phyloP scores from a whole-genome alignment of 257 asterid genomes.

The Thymus quinquecostatus region DNA sequence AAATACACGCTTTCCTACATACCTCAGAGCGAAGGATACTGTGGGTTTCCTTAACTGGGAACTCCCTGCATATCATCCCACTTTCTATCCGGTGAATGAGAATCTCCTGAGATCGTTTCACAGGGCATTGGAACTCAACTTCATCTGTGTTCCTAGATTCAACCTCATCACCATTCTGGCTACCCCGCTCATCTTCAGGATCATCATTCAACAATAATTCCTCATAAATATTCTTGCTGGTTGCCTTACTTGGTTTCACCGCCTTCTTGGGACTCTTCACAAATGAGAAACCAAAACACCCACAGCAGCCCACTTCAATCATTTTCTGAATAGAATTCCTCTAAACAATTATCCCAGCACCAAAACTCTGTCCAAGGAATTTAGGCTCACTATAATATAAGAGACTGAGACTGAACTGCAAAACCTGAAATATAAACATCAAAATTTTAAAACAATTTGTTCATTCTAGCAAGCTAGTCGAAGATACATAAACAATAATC shows the following conservation, averaged over 20 bases:
- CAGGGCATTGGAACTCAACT: slow-evolving; percentile 63
- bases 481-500: background rate
- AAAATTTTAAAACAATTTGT: slow-evolving; percentile 8
- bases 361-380: slow-evolving; percentile 24
- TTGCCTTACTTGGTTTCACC: slow-evolving; percentile 48
- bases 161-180: slow-evolving; percentile 55
- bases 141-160: slow-evolving; percentile 64
- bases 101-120: slow-evolving; percentile 77
- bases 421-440: slow-evolving; percentile 58
- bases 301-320: slow-evolving; percentile 86
- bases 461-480: background rate
- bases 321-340: slow-evolving; percentile 55
- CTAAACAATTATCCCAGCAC: slow-evolving; percentile 45
- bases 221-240: slow-evolving; percentile 43
- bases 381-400: slow-evolving; percentile 35
- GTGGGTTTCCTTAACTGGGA: slow-evolving; percentile 86
- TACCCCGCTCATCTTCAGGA: slow-evolving; percentile 54
- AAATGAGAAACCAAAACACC: slow-evolving; percentile 90
- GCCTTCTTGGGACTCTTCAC: slow-evolving; percentile 54
- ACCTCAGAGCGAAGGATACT: slow-evolving; percentile 75
- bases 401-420: slow-evolving; percentile 39
- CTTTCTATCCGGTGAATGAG: slow-evolving; percentile 59
- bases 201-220: slow-evolving; percentile 68
- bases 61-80: slow-evolving; percentile 86
- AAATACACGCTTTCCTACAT: slow-evolving; percentile 26